phyloP scores from a whole-genome alignment of 1,139 yeast species.

The Pichia sp. region DNA sequence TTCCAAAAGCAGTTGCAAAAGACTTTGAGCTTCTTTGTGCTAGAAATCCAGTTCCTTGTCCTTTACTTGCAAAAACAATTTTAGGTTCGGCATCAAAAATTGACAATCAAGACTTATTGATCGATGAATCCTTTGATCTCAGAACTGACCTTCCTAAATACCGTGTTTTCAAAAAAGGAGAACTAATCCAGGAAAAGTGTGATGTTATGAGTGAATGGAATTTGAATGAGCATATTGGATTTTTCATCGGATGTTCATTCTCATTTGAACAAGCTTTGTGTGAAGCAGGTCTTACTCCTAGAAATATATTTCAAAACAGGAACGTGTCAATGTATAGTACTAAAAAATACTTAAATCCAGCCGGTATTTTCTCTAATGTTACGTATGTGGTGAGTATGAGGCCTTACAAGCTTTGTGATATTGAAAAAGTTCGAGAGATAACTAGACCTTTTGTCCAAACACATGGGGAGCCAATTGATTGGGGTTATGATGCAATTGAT shows the following conservation, averaged over 20 bases:
- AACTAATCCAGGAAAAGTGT: background rate
- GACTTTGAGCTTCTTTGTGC: slow-evolving; percentile 6
- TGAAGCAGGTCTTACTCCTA: slow-evolving; percentile 1
- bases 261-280: slow-evolving; percentile 6
- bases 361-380: slow-evolving; percentile 1
- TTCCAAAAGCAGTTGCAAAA: slow-evolving; percentile 3
- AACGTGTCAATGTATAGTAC: slow-evolving; percentile 8
- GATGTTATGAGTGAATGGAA: slow-evolving; percentile 1
- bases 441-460: slow-evolving; percentile 4
- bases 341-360: slow-evolving; percentile 1
- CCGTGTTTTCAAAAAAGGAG: background rate
- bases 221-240: slow-evolving; percentile 3
- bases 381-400: slow-evolving; percentile 9
- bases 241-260: slow-evolving; percentile 8
- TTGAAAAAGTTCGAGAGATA: slow-evolving; percentile 4
- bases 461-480: slow-evolving; percentile 10
- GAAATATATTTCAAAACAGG: background rate
- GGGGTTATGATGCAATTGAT: slow-evolving; percentile 7
- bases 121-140: slow-evolving; percentile 3
- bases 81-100: slow-evolving; percentile 1
- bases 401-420: slow-evolving; percentile 3
- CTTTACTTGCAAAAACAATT: slow-evolving; percentile 5
- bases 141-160: slow-evolving; percentile 8
- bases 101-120: background rate
- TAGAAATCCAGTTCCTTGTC: slow-evolving; percentile 8